Percentiles rank a stretch among this genome's conserved stretches.
Evolutionary conservation across 176 grass and related monocot genomes (phyloP).

Genomic region (Carex myosuroides): DNA sequence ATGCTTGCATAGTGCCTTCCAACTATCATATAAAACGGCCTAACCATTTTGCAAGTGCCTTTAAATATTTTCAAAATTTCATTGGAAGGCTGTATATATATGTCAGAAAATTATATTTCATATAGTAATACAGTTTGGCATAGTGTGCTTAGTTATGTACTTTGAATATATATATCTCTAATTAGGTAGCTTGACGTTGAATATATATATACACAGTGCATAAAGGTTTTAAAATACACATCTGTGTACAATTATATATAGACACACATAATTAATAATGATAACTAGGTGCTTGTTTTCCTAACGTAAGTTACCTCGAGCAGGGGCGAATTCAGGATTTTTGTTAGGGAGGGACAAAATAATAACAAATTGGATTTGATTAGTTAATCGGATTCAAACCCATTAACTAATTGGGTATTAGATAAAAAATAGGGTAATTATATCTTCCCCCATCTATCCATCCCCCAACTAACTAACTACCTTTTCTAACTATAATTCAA

Average conservation of each 20-base stretch:
- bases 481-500: no score
- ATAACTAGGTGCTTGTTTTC: not conserved
- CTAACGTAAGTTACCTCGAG: not conserved
- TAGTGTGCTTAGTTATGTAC: not conserved
- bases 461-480: no score
- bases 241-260: not conserved
- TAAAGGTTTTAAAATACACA: not conserved
- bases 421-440: no score
- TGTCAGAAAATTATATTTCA: not conserved
- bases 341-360: no score
- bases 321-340: no score
- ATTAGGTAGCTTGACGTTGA: not conserved
- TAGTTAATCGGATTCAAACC: no score
- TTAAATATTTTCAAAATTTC: not conserved
- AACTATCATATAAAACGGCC: slow-evolving; percentile 23
- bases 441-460: no score
- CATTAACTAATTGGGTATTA: no score
- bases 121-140: not conserved
- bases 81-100: not conserved
- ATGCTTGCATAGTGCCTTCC: slow-evolving; percentile 17
- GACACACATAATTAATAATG: not conserved
- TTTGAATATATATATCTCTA: not conserved
- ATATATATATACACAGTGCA: not conserved
- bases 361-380: no score
- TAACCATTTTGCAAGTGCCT: slow-evolving; percentile 1